Evolutionary conservation across 2,329 filamentous ascomycete genomes (phyloP).

Genomic region (Albophoma yamanashiensis): DNA sequence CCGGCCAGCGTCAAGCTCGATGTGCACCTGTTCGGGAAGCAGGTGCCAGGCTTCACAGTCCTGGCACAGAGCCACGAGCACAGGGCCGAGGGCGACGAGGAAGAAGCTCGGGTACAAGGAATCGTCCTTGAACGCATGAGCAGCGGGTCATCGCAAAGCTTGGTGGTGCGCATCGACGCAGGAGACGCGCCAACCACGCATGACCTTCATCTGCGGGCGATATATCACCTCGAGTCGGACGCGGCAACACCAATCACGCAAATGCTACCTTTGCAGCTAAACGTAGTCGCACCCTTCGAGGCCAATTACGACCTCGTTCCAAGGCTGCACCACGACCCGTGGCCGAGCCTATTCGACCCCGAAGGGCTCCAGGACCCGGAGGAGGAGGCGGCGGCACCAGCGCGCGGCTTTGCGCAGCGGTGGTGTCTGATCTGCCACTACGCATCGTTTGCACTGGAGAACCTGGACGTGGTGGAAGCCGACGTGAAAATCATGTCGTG

Average conservation of each 20-base stretch:
- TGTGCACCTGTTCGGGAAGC: conserved; percentile 52
- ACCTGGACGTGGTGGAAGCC: conserved; percentile 53
- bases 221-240: conserved; percentile 73
- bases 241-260: conserved; percentile 72
- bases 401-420: conserved; percentile 61
- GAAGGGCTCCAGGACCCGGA: conserved; percentile 30
- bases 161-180: conserved; percentile 39
- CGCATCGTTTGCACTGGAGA: conserved; percentile 67
- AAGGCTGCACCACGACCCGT: conserved; percentile 63
- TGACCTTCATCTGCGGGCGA: conserved; percentile 60
- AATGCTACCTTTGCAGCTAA: conserved; percentile 55
- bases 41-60: conserved; percentile 35
- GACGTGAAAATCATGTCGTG: conserved; percentile 50
- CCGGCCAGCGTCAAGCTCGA: conserved; percentile 63
- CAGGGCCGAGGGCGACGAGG: conserved; percentile 21
- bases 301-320: conserved; percentile 83
- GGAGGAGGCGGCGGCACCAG: conserved; percentile 15
- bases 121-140: conserved; percentile 36
- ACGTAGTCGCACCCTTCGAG: conserved; percentile 77
- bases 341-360: conserved; percentile 77
- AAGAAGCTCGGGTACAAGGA: conserved; percentile 31
- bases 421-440: conserved; percentile 69
- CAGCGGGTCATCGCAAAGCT: conserved; percentile 29
- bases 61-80: conserved; percentile 22
- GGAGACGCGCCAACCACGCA: conserved; percentile 42